These are phyloP conservation scores for sorghum (Sorghum bicolor) DNA, from an alignment of 176 grass and related monocot genomes.

Conservation along the genomic window Sorghum_bicolor_NCBIv3 NC_012873.2:53805001-53805500, in stretches of 20 bases:
- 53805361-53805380: neutral
- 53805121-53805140: neutral
- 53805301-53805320: neutral
- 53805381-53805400: neutral
- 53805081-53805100: conserved; percentile 1
- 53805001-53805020: conserved; percentile 27
- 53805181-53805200: neutral
- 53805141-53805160: conserved; percentile 15
- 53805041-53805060: neutral
- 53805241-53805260: neutral
- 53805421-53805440: neutral
- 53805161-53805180: neutral
- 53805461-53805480: neutral
- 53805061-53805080: neutral
- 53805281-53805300: neutral
- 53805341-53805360: neutral
- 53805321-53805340: neutral
- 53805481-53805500: neutral
- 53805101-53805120: conserved; percentile 20
- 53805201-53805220: neutral
- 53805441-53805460: neutral
- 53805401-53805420: neutral
- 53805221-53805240: neutral
- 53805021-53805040: conserved; percentile 15
- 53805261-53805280: neutral